A percentile compares a stretch with the other conserved stretches of the same genome.
Conservation (phyloP, 352 stramenopile species). For the Phytophthora palmivora region DNA sequence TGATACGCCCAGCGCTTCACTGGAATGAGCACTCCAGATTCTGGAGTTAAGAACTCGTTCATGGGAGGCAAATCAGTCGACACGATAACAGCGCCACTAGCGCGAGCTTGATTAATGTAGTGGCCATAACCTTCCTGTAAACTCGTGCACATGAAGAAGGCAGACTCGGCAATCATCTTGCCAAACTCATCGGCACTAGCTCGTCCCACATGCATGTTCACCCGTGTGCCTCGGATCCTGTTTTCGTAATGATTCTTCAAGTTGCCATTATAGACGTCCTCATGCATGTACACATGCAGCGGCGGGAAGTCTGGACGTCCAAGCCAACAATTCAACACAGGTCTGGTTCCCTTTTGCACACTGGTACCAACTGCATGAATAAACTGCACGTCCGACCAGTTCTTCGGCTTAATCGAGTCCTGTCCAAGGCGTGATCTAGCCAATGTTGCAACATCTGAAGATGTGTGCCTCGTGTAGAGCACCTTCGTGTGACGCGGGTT, state of each 20-base stretch:
- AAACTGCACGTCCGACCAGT: conserved; percentile 56
- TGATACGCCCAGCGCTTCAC: conserved; percentile 33
- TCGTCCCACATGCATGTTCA: conserved; percentile 49
- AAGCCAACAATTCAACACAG: conserved; percentile 69
- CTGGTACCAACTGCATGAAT: conserved; percentile 62
- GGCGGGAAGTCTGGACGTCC: conserved; percentile 52
- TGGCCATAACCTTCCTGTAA: conserved; percentile 68
- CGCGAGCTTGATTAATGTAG: conserved; percentile 79
- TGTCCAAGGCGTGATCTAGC: conserved; percentile 39
- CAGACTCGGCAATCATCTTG: conserved; percentile 53
- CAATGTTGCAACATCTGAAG: conserved; percentile 53
- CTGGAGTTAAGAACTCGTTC: conserved; percentile 64
- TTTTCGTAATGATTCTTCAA: conserved; percentile 41
- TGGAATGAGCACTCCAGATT: conserved; percentile 54
- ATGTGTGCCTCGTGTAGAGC: conserved; percentile 66
- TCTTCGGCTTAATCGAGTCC: conserved; percentile 41
- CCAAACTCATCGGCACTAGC: conserved; percentile 50
- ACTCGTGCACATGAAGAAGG: conserved; percentile 74
- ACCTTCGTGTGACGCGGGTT: conserved; percentile 58
- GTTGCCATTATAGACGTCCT: conserved; percentile 41
- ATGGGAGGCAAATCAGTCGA: conserved; percentile 63
- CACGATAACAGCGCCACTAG: conserved; percentile 53
- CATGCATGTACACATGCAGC: conserved; percentile 60
- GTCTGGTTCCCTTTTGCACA: conserved; percentile 58
- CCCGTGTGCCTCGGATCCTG: conserved; percentile 30